Base-by-base conservation (phyloP, 2,329 filamentous ascomycete genomes). In the Aspergillus calidoustus region DNA sequence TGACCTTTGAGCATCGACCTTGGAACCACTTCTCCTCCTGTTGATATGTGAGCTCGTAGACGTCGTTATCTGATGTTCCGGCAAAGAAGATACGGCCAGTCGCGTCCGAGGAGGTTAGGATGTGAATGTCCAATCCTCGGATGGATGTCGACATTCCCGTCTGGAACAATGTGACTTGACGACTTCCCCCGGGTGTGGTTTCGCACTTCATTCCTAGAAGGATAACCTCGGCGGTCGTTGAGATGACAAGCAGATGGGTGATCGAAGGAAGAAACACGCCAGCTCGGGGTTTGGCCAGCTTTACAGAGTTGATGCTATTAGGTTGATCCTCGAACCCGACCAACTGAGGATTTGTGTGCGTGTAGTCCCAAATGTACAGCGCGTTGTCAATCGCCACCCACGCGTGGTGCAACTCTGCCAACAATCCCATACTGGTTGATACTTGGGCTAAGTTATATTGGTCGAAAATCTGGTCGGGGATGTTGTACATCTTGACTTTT, bases 11-110 rank as follows among this genome's bases (percentile, higher is more conserved):
- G 74, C 92, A 96, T 67, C 91, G 87, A 76, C 89, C 93, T 57
- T 91, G 90, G 74, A 99, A 99, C 95, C 95, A 99, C 69, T 91
- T 90, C 78, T 99, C 95, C 76, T 98, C 93, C 72, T 97, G 93
- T 77, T 98, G 94, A 75, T 99, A 99, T 68, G 91, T 93, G 57
- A 99, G 86, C 78, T 99, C 95, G 75, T 95, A 92, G 52, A 99
- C 87, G 70, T 98, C 93, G 66, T 92, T 92, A 67, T 94, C 91
- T 54, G 83, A 85, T 54, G 85, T 86, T 43, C 93, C 92, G 47
- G 91, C 89, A 72, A 97, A 97, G 82, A 99, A 99, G 66, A 99
- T 95, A 64, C 95, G 91, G 8, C 96, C 96, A 23, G 87, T 90
- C 22, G 89, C 88, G 3, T 81, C 79, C 0, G 93, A 95, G 17